phyloP scores from a whole-genome alignment of 495 filamentous ascomycete genomes.

The Chaetomium tenue region DNA sequence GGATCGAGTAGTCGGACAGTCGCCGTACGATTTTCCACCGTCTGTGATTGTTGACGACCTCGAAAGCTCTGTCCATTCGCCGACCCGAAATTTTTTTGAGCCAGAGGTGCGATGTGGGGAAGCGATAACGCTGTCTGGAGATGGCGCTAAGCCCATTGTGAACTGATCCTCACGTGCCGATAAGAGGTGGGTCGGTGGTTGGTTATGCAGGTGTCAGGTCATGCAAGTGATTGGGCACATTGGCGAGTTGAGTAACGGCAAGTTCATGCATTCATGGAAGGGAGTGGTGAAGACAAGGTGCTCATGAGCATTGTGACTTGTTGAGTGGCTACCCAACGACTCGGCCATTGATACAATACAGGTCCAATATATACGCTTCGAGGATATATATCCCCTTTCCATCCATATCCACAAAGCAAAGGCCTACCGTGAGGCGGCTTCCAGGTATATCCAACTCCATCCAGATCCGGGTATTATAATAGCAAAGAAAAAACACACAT shows the following conservation, averaged over 20 bases:
- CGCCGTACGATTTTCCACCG: slow-evolving; percentile 28
- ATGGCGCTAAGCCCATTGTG: slow-evolving; percentile 20
- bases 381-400: not conserved
- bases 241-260: not conserved
- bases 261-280: not conserved
- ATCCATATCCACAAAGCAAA: slow-evolving; percentile 14
- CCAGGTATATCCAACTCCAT: slow-evolving; percentile 22
- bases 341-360: not conserved
- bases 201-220: not conserved
- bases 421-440: not conserved
- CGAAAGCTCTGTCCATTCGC: slow-evolving; percentile 12
- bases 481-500: slow-evolving; percentile 2
- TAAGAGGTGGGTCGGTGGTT: not conserved
- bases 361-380: not conserved
- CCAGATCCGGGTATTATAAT: slow-evolving; percentile 13
- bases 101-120: slow-evolving; percentile 25
- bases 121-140: slow-evolving; percentile 8
- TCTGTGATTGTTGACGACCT: slow-evolving; percentile 13
- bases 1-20: slow-evolving; percentile 26
- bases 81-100: slow-evolving; percentile 30
- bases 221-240: not conserved
- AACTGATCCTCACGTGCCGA: slow-evolving; percentile 13
- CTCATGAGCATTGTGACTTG: not conserved
- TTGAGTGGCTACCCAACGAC: not conserved
- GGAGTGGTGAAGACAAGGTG: not conserved